Evolutionary conservation across 345 rosid genomes (phyloP), one percentile per base, ranked within the genome.

Genomic region (Dovyalis caffra): DNA sequence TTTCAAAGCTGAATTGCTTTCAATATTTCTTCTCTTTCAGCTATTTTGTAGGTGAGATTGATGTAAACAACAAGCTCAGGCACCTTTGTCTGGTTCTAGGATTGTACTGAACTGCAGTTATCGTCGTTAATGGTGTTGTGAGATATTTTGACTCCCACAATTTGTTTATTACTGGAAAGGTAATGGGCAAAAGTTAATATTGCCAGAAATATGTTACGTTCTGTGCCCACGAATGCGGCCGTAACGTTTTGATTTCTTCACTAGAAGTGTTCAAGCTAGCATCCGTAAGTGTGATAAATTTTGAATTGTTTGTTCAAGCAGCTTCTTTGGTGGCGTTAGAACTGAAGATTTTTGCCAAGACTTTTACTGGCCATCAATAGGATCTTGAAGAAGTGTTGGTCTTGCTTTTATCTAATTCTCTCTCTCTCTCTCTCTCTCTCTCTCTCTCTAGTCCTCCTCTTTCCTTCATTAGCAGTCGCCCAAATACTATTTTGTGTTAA

Each of bases 41-140:
- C 58, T 29, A 60, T 68, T 69, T 61, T 76, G 63, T 6, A 40
- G 64, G 28, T 47, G 66, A 58, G 3, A 45, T 73, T n/a, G 11
- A 11, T 31, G 68, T 31, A 45, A 43, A 21, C 37, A 31, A 8
- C 28, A 38, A 38, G 14, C 6, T 23, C 57, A 20, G 20, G 28
- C 21, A 18, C 63, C 71, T 53, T 28, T 38, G 37, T 49, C 6
- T 29, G n/a, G 64, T 32, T 25, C 70, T 18, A 47, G 29, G 9
- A 32, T 40, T 21, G 16, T 23, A 32, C 3, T n/a, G 16, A 63
- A 49, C 38, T 25, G 20, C 38, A 33, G 51, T 53, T 70, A 31
- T 33, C 23, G 21, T 12, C n/a, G n/a, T 38, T 29, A 45, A 2
- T 64, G 31, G 12, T 66, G 28, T 21, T 66, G 25, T 29, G 26